These are phyloP conservation scores for Excoecaria agallocha DNA, from an alignment of 345 rosid species.

Conservation along the genomic window DNA sequence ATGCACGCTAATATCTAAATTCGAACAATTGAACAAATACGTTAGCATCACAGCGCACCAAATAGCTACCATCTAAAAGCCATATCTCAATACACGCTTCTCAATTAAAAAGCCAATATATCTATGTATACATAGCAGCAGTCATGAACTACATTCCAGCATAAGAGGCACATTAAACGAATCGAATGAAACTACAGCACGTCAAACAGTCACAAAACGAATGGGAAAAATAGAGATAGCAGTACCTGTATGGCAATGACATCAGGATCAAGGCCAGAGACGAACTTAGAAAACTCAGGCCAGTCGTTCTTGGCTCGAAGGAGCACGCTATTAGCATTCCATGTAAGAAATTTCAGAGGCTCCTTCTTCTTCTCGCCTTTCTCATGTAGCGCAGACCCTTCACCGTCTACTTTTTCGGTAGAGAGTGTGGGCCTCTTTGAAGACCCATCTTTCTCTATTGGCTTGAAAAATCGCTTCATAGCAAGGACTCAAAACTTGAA, in stretches of 20 bases:
- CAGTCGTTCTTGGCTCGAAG: conserved; percentile 89
- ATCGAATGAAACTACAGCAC: neutral
- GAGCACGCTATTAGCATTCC: conserved; percentile 97
- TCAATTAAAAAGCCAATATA: no score
- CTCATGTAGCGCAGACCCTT: conserved; percentile 22
- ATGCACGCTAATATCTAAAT: neutral
- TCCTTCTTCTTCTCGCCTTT: conserved; percentile 37
- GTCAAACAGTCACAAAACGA: neutral
- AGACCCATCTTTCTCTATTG: conserved; percentile 71
- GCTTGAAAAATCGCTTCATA: conserved; percentile 97
- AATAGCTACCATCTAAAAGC: neutral
- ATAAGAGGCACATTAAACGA: no score
- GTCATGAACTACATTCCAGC: no score
- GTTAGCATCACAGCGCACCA: neutral
- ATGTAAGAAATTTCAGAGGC: conserved; percentile 75
- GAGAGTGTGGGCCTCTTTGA: conserved; percentile 68
- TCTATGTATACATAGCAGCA: no score
- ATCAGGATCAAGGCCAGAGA: conserved; percentile 70
- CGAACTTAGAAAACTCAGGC: conserved; percentile 67
- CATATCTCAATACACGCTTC: neutral
- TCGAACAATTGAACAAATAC: neutral
- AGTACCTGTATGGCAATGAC: conserved; percentile 85
- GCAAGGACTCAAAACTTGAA: neutral
- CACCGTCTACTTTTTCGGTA: conserved; percentile 27
- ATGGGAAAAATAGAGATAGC: neutral